Evolutionary conservation across 768 basidiomycete species (phyloP).

Genomic region (Pholiota molesta): DNA sequence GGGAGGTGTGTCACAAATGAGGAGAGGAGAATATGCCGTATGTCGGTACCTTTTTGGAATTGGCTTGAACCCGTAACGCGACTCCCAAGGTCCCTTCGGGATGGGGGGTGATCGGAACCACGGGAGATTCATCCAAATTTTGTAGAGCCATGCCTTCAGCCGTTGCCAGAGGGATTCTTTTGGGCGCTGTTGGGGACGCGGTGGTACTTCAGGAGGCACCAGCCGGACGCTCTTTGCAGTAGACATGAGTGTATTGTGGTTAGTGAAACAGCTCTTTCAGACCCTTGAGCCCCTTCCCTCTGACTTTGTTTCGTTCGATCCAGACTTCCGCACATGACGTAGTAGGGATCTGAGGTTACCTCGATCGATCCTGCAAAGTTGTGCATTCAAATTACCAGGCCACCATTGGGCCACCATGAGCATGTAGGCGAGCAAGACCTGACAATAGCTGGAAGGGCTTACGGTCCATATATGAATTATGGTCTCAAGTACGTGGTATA

Average conservation of each 20-base stretch:
- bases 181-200: background rate
- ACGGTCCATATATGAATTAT: too few relatives aligned
- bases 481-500: too few relatives aligned
- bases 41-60: slow-evolving; percentile 13
- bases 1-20: background rate
- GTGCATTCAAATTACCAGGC: too few relatives aligned
- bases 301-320: background rate
- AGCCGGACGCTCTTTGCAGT: background rate
- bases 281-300: background rate
- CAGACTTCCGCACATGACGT: background rate
- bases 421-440: too few relatives aligned
- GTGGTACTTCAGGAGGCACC: background rate
- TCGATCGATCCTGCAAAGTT: background rate
- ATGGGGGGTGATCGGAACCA: slow-evolving; percentile 23
- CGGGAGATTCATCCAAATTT: background rate
- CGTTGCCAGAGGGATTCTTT: background rate
- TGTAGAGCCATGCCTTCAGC: background rate
- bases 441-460: too few relatives aligned
- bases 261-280: background rate
- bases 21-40: background rate
- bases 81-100: slow-evolving; percentile 20
- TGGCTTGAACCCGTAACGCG: slow-evolving; percentile 19
- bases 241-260: background rate
- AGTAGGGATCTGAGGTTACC: background rate
- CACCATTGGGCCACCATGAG: too few relatives aligned